Conservation (phyloP, 2,329 filamentous ascomycete genomes). For the Albifimbria verrucaria region DNA sequence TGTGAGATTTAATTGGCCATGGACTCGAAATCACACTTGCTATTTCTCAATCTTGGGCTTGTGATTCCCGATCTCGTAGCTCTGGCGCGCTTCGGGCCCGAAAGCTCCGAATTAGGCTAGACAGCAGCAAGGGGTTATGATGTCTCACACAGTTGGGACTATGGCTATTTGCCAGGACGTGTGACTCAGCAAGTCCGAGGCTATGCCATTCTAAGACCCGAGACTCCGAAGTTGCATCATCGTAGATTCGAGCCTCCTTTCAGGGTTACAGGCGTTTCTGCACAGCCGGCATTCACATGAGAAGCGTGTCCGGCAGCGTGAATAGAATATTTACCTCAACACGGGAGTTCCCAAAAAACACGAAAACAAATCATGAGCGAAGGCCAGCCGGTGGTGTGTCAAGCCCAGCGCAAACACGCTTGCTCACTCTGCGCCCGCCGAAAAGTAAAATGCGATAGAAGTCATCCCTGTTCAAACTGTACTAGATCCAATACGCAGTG, state of each 20-base stretch:
- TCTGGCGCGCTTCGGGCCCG: background rate
- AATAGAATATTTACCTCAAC: background rate
- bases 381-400: background rate
- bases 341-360: too few species aligned
- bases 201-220: background rate
- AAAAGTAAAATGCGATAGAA: constrained; percentile 40
- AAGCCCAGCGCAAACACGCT: constrained; percentile 11
- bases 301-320: background rate
- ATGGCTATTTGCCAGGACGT: background rate
- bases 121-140: background rate
- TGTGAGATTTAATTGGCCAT: too few species aligned
- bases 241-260: background rate
- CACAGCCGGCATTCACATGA: background rate
- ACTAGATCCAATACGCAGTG: constrained; percentile 28
- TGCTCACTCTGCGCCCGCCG: constrained; percentile 16
- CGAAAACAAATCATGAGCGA: too few species aligned
- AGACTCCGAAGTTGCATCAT: background rate
- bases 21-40: background rate
- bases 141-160: background rate
- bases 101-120: background rate
- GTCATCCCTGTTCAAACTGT: constrained; percentile 41
- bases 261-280: background rate
- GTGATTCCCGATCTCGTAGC: background rate
- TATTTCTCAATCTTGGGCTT: background rate
- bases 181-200: too few species aligned